Percentiles rank a stretch among this genome's conserved stretches.
Evolutionary conservation across 2,329 filamentous ascomycete species (phyloP).

Genomic region (Fusarium pseudonygamai): DNA sequence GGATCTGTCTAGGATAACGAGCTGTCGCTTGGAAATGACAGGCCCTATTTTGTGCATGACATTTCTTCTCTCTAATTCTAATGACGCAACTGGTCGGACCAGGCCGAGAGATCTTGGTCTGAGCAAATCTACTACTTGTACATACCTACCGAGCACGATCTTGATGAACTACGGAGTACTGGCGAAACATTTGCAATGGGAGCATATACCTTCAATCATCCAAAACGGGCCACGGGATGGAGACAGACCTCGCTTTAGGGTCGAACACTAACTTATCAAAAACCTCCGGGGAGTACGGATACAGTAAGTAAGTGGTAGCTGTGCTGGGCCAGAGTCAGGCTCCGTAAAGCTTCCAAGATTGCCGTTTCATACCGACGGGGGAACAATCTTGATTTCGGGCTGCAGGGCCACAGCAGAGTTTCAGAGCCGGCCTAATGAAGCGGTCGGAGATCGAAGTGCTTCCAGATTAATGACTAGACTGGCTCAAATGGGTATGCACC

Average conservation of each 20-base stretch:
- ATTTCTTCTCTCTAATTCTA: neutral
- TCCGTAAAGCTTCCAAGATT: neutral
- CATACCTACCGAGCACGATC: neutral
- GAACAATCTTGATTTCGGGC: neutral
- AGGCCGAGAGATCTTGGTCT: constrained; percentile 1
- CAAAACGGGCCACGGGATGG: neutral
- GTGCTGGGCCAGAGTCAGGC: neutral
- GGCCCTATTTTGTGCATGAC: neutral
- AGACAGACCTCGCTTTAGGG: neutral
- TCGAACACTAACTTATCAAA: neutral
- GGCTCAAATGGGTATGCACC: neutral
- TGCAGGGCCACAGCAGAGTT: constrained; percentile 13
- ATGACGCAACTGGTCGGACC: constrained; percentile 10
- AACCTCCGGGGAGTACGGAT: neutral
- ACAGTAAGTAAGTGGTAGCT: neutral
- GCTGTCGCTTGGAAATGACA: constrained; percentile 8
- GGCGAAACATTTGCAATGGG: neutral
- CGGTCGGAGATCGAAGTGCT: neutral
- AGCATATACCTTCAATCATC: neutral
- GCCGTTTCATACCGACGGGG: constrained; percentile 1
- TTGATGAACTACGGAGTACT: neutral
- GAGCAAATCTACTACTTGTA: neutral
- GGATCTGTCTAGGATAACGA: constrained; percentile 7
- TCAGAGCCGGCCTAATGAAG: constrained; percentile 7
- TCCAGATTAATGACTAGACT: constrained; percentile 15